These are phyloP conservation scores for Hydrangea macrophylla DNA, from an alignment of 148 eudicot species.

Conservation along the genomic window DNA sequence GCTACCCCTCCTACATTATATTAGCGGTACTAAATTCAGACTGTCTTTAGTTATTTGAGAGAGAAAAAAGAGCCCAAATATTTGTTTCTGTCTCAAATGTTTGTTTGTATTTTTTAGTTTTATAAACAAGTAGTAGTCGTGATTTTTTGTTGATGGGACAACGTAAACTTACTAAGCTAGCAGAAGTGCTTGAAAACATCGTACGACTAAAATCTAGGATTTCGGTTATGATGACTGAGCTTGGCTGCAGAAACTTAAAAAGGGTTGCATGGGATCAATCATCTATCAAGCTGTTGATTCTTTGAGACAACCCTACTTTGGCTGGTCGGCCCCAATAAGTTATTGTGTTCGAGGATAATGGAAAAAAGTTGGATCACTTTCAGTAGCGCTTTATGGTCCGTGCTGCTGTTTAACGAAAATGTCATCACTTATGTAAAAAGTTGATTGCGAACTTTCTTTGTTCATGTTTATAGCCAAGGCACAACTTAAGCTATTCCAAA, in stretches of 20 bases:
- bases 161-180: no score
- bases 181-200: no score
- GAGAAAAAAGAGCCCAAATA: no score
- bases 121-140: no score
- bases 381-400: background rate
- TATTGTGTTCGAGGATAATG: background rate
- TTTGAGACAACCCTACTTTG: background rate
- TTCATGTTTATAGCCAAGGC: background rate
- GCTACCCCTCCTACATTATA: background rate
- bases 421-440: background rate
- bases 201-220: no score
- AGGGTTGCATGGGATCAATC: background rate
- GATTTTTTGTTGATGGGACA: no score
- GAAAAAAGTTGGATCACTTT: background rate
- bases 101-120: background rate
- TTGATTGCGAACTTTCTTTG: constrained; percentile 7
- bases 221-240: background rate
- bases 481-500: background rate
- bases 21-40: background rate
- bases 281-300: background rate
- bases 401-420: background rate
- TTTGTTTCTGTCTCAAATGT: background rate
- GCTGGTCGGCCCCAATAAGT: background rate
- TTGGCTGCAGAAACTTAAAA: background rate
- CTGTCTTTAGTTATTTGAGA: background rate